phyloP scores from a whole-genome alignment of 225 moss, liverwort and hornwort genomes.

The Rhytidiadelphus loreus region DNA sequence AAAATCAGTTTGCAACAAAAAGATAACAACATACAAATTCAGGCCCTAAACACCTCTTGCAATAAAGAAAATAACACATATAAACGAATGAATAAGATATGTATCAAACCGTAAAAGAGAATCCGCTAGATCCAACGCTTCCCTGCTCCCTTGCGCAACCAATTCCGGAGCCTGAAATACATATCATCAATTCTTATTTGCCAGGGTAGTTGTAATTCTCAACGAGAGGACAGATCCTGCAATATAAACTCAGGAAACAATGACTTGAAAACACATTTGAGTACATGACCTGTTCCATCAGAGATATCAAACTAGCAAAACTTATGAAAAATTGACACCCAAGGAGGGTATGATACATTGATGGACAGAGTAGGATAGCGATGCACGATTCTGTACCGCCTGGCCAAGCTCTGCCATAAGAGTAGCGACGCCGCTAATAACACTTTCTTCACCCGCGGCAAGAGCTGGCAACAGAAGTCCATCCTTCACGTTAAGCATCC shows the following conservation, averaged over 20 bases:
- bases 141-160: slow-evolving; percentile 74
- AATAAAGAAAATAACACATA: background rate
- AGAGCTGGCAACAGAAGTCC: slow-evolving; percentile 74
- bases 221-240: background rate
- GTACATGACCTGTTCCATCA: background rate
- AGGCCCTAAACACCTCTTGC: background rate
- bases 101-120: slow-evolving; percentile 58
- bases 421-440: slow-evolving; percentile 68
- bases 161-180: slow-evolving; percentile 70
- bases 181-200: background rate
- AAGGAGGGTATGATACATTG: slow-evolving; percentile 12
- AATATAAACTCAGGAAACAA: background rate
- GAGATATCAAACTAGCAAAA: background rate
- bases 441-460: slow-evolving; percentile 59
- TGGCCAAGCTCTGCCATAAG: slow-evolving; percentile 96
- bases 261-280: background rate
- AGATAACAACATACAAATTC: background rate
- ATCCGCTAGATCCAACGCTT: slow-evolving; percentile 72
- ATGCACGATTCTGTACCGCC: slow-evolving; percentile 54
- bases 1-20: background rate
- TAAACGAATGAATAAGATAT: background rate
- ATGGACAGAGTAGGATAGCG: background rate
- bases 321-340: background rate
- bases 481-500: slow-evolving; percentile 81
- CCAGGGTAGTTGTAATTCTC: background rate